Evolutionary conservation across 257 asterid species (phyloP).

Genomic region (Cynanchum wilfordii): DNA sequence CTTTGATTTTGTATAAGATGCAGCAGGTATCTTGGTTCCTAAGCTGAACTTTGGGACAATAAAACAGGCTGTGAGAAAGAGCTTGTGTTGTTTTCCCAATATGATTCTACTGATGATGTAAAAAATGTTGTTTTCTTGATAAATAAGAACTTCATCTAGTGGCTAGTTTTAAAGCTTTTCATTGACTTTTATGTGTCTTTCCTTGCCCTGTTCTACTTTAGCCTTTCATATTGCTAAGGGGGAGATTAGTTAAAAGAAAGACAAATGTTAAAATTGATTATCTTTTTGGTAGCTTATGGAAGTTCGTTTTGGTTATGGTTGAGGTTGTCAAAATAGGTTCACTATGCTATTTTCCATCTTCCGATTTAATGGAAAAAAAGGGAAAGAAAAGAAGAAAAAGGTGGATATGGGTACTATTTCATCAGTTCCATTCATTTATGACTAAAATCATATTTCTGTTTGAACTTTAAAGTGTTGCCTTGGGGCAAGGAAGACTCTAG

Average conservation of each 20-base stretch:
- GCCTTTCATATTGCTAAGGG: too few species aligned
- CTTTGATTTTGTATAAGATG: neutral
- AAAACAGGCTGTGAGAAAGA: constrained; percentile 27
- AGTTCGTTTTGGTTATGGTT: too few species aligned
- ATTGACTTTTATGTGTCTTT: too few species aligned
- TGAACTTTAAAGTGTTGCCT: too few species aligned
- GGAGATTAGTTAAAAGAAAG: too few species aligned
- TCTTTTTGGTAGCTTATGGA: too few species aligned
- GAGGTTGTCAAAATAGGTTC: too few species aligned
- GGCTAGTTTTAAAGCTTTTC: neutral
- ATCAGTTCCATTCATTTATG: neutral
- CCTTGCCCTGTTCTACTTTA: too few species aligned
- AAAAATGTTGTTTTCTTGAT: neutral
- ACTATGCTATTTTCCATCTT: too few species aligned
- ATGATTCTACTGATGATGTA: neutral
- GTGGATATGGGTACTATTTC: neutral
- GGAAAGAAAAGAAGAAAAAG: neutral
- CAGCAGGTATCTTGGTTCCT: constrained; percentile 30
- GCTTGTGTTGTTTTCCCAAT: neutral
- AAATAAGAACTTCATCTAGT: neutral
- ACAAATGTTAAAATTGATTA: too few species aligned
- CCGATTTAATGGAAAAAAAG: neutral
- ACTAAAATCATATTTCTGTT: neutral
- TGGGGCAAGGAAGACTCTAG: too few species aligned
- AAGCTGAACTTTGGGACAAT: constrained; percentile 28